phyloP scores from a whole-genome alignment of 83 land plant genomes.

The Thuja plicata region DNA sequence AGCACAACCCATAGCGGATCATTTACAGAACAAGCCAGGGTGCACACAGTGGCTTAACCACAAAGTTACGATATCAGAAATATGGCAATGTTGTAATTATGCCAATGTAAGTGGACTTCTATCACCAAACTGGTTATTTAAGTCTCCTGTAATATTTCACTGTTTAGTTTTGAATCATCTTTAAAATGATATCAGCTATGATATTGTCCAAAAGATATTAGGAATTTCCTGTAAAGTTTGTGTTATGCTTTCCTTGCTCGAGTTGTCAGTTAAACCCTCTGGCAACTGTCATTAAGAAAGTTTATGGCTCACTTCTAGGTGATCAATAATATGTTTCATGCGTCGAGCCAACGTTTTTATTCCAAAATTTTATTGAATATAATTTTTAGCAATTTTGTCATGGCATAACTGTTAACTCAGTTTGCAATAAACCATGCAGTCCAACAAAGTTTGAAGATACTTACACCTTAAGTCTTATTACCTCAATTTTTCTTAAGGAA shows the following conservation, averaged over 20 bases:
- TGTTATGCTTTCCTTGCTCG: neutral
- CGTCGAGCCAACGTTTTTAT: neutral
- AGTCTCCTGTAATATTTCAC: slow-evolving; percentile 2
- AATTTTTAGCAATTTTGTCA: neutral
- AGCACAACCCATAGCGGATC: neutral
- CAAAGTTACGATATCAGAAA: neutral
- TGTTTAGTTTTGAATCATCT: neutral
- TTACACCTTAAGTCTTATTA: neutral
- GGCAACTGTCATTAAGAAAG: neutral
- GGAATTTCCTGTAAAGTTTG: neutral
- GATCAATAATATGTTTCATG: neutral
- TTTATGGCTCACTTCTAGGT: neutral
- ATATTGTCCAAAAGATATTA: neutral
- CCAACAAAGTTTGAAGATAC: neutral
- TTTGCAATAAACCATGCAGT: neutral
- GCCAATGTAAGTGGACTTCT: neutral
- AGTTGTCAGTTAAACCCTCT: neutral
- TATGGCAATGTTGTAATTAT: neutral
- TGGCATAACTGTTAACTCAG: no score
- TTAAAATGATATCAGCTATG: neutral
- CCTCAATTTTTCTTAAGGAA: neutral
- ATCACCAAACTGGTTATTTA: neutral
- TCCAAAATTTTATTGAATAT: neutral
- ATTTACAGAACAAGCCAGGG: neutral
- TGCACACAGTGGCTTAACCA: slow-evolving; percentile 8